Evolutionary conservation across 352 stramenopile genomes (phyloP).

Genomic region (Discostella stelligera): DNA sequence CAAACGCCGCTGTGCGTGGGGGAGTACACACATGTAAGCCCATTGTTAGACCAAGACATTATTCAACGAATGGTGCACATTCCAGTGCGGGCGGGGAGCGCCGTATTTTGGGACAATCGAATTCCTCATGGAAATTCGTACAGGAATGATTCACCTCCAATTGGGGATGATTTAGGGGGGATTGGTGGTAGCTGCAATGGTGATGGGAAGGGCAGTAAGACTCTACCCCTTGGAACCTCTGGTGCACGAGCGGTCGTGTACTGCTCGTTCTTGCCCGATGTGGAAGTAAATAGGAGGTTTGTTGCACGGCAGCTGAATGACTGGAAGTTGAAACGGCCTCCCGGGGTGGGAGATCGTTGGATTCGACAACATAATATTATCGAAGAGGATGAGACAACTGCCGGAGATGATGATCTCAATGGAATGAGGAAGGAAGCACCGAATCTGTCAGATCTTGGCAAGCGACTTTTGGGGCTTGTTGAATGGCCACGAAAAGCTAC

Average conservation of each 20-base stretch:
- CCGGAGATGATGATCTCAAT: background rate
- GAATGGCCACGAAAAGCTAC: slow-evolving; percentile 9
- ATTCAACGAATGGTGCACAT: slow-evolving; percentile 70
- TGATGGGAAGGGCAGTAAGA: background rate
- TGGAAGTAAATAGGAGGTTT: slow-evolving; percentile 66
- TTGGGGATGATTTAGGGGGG: background rate
- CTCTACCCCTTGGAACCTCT: slow-evolving; percentile 1
- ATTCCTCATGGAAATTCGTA: slow-evolving; percentile 78
- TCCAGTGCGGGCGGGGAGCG: slow-evolving; percentile 61
- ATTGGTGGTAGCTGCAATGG: background rate
- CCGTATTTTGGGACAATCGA: slow-evolving; percentile 80
- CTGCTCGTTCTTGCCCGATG: slow-evolving; percentile 75
- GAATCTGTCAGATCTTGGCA: slow-evolving; percentile 29
- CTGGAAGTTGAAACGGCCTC: slow-evolving; percentile 30
- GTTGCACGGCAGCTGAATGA: slow-evolving; percentile 62
- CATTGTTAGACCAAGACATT: slow-evolving; percentile 63
- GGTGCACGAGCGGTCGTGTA: slow-evolving; percentile 68
- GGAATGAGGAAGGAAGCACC: slow-evolving; percentile 3
- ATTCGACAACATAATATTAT: slow-evolving; percentile 57
- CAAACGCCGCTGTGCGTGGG: slow-evolving; percentile 54
- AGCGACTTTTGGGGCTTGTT: slow-evolving; percentile 15
- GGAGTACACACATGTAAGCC: slow-evolving; percentile 77
- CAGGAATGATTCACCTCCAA: slow-evolving; percentile 49
- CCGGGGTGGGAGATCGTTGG: slow-evolving; percentile 63
- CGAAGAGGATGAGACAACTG: slow-evolving; percentile 7